Base-by-base conservation (phyloP, 768 basidiomycete genomes). In the Podaxis mareebaensis region DNA sequence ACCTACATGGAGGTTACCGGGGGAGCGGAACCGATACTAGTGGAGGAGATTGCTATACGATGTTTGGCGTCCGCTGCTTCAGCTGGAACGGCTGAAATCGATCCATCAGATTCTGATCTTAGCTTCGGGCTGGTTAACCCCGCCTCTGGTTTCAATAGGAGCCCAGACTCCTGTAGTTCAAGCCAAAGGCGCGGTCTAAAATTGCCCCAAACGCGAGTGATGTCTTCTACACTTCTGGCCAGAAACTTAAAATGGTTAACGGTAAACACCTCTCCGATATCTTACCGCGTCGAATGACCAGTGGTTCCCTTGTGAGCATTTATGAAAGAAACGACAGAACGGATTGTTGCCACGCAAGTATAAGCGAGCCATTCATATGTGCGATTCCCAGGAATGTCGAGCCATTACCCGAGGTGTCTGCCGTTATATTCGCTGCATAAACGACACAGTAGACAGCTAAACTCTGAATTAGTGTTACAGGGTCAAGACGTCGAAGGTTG, bases 61-160 rank as follows among this genome's bases (percentile, higher is more conserved):
- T 22, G n/a, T 10, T 22, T 22, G 44, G 17, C 44, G 44, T 17
- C 15, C 20, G 3, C 20, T 7, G 44, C 20, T 20, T 15, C 44
- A 1, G 44, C 44, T 46, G 44, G 44, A 46, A 46, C 44, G 20
- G 8, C 17, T 46, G 44, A 10, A 46, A 17, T 20, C 20, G 17
- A 46, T 60, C 49, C 13, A 60, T 53, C 59, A 60, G 59, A 60
- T 52, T 40, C 48, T 52, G 46, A 60, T 52, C 38, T 3, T 53
- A 33, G 24, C 24, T 39, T 52, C 22, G 20, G 33, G 3, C 17
- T 59, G 24, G 48, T 60, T 51, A 52, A 52, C 49, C 12, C 49
- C 48, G 48, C 36, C 40, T 22, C 22, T 40, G n/a, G 59, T 15
- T 22, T 28, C 22, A 40, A 28, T 42, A 4, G 12, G 40, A 42